Evolutionary conservation across 2,329 filamentous ascomycete genomes (phyloP).

Genomic region (Penicillium sclerotiorum): DNA sequence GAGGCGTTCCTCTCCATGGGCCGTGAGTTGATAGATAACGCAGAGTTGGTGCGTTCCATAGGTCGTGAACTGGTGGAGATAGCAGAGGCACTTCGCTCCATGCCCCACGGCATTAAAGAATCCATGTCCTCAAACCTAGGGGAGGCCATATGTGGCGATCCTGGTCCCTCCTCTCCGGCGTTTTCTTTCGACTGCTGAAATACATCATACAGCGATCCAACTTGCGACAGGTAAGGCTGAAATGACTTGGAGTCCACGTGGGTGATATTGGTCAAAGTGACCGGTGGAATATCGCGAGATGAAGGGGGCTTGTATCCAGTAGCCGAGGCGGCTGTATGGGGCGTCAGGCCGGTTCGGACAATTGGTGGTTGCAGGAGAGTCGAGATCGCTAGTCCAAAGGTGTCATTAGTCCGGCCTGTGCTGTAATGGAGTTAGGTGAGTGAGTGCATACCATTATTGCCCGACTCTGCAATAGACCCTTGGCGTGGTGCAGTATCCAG

Average conservation of each 20-base stretch:
- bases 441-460: constrained; percentile 80
- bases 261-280: constrained; percentile 84
- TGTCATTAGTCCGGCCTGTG: too few species aligned
- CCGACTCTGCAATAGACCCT: constrained; percentile 70
- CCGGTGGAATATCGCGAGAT: constrained; percentile 86
- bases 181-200: constrained; percentile 81
- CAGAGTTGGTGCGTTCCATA: too few species aligned
- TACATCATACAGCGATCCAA: constrained; percentile 85
- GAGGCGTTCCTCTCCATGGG: constrained; percentile 46
- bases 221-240: constrained; percentile 78
- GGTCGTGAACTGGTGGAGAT: constrained; percentile 48
- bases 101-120: constrained; percentile 48
- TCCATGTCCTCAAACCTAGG: constrained; percentile 54
- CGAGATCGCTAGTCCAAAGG: constrained; percentile 75
- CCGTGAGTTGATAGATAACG: too few species aligned
- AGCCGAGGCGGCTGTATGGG: constrained; percentile 70
- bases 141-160: constrained; percentile 49
- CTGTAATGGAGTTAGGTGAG: too few species aligned
- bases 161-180: constrained; percentile 62
- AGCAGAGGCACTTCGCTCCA: constrained; percentile 45
- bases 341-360: constrained; percentile 80
- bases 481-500: constrained; percentile 67
- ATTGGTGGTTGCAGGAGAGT: constrained; percentile 91
- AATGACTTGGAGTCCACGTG: constrained; percentile 81
- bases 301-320: constrained; percentile 81